Conservation (phyloP, 2,329 filamentous ascomycete species). For the Alternaria metachromatica region DNA sequence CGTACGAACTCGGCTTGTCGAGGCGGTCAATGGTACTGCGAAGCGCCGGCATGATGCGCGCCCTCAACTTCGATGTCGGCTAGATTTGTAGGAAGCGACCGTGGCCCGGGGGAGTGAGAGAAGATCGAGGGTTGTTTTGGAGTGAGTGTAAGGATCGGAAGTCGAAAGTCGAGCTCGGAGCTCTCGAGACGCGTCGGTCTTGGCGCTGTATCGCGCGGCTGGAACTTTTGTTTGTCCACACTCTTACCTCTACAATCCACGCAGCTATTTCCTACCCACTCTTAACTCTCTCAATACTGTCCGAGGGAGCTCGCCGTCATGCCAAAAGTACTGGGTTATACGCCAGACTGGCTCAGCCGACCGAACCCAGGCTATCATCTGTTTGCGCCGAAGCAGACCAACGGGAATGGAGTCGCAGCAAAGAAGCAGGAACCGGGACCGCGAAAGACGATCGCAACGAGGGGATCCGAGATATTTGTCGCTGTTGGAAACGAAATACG, state of each 20-base stretch:
- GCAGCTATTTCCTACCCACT: constrained; percentile 8
- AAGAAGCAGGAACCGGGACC: constrained; percentile 48
- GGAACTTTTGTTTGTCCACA: constrained; percentile 23
- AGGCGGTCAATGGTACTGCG: constrained; percentile 89
- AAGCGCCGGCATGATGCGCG: constrained; percentile 32
- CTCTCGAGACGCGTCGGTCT: constrained; percentile 18
- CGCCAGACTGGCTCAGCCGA: constrained; percentile 83
- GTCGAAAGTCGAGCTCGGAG: constrained; percentile 18
- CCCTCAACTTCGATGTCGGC: not conserved
- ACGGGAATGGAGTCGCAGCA: constrained; percentile 36
- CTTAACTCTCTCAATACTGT: not conserved
- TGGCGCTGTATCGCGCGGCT: constrained; percentile 10
- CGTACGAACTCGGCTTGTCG: constrained; percentile 95
- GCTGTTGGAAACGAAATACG: constrained; percentile 88
- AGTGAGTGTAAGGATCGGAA: not conserved
- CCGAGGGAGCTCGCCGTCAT: constrained; percentile 56
- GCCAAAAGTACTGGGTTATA: constrained; percentile 86
- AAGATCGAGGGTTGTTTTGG: not conserved
- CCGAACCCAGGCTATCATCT: constrained; percentile 79
- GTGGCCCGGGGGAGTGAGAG: not conserved
- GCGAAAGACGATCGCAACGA: constrained; percentile 72
- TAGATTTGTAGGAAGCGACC: not conserved
- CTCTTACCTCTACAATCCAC: constrained; percentile 1
- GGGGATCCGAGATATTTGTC: constrained; percentile 87
- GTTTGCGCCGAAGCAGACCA: constrained; percentile 65